Percentiles rank a stretch among this genome's conserved stretches.
These are phyloP conservation scores for Gossypium schwendimanii DNA, from an alignment of 441 rosid species.

Conservation along the genomic window DNA sequence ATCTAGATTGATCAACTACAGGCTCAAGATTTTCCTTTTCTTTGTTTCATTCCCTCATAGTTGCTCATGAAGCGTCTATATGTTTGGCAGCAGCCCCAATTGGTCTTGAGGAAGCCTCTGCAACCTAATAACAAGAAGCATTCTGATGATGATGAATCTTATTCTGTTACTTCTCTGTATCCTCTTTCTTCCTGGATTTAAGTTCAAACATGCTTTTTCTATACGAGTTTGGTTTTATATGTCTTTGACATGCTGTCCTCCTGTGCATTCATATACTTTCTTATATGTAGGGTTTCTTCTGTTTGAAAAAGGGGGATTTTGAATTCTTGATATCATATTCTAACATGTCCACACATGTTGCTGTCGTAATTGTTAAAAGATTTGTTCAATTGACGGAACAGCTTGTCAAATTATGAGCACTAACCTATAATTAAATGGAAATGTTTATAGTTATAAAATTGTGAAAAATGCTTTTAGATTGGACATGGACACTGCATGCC, in stretches of 20 bases:
- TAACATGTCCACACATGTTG: background rate
- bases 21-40: background rate
- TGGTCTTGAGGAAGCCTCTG: constrained; percentile 64
- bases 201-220: constrained; percentile 7
- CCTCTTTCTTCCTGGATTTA: constrained; percentile 19
- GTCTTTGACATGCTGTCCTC: background rate
- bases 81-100: constrained; percentile 32
- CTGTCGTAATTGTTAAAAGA: background rate
- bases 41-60: background rate
- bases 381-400: background rate
- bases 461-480: background rate
- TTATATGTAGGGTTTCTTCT: background rate
- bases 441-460: background rate
- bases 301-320: background rate
- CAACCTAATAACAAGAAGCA: constrained; percentile 81
- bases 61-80: constrained; percentile 8
- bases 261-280: background rate
- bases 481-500: background rate
- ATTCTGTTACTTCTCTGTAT: constrained; percentile 71
- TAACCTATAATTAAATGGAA: background rate
- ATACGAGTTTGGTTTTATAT: background rate
- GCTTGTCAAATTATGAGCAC: background rate
- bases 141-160: constrained; percentile 80
- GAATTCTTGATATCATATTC: background rate
- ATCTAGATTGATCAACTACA: background rate